phyloP scores from a whole-genome alignment of 2,329 filamentous ascomycete genomes.

The Fusarium proliferatum region DNA sequence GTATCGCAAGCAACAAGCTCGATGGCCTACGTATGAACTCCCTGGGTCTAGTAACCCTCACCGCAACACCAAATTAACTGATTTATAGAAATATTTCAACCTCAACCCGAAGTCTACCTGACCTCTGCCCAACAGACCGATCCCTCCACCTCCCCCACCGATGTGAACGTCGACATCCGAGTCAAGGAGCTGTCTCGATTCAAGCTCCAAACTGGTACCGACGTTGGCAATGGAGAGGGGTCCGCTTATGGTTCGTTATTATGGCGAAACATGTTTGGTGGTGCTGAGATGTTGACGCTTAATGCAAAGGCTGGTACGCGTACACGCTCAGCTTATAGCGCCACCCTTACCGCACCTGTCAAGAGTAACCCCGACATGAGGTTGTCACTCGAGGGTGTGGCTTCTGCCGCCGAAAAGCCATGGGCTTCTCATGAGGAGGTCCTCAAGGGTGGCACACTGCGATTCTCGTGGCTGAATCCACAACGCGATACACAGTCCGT shows the following conservation, averaged over 20 bases:
- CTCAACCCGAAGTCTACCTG: slow-evolving; percentile 83
- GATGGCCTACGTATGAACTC: slow-evolving; percentile 76
- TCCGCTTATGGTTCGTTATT: slow-evolving; percentile 90
- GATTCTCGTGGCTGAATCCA: slow-evolving; percentile 77
- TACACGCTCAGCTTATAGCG: slow-evolving; percentile 91
- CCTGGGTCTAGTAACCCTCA: not conserved
- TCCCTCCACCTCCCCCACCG: slow-evolving; percentile 76
- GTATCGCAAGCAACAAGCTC: slow-evolving; percentile 77
- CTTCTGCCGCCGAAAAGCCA: slow-evolving; percentile 86
- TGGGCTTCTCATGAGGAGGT: slow-evolving; percentile 97
- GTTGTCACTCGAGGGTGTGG: slow-evolving; percentile 81
- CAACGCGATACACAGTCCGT: slow-evolving; percentile 79
- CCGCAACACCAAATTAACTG: slow-evolving; percentile 38
- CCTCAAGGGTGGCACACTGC: slow-evolving; percentile 79
- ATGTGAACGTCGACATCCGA: slow-evolving; percentile 85
- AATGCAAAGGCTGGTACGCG: slow-evolving; percentile 91
- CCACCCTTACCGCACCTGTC: slow-evolving; percentile 84
- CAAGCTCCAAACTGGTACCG: slow-evolving; percentile 92
- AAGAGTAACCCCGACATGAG: slow-evolving; percentile 85
- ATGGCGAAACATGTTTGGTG: slow-evolving; percentile 93
- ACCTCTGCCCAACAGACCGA: slow-evolving; percentile 78
- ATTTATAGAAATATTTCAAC: slow-evolving; percentile 82
- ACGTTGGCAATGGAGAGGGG: slow-evolving; percentile 92
- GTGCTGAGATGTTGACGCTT: slow-evolving; percentile 87
- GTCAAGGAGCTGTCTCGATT: slow-evolving; percentile 85